These are phyloP conservation scores for Inga laurina DNA, from an alignment of 306 rosid genomes.

Conservation along the genomic window DNA sequence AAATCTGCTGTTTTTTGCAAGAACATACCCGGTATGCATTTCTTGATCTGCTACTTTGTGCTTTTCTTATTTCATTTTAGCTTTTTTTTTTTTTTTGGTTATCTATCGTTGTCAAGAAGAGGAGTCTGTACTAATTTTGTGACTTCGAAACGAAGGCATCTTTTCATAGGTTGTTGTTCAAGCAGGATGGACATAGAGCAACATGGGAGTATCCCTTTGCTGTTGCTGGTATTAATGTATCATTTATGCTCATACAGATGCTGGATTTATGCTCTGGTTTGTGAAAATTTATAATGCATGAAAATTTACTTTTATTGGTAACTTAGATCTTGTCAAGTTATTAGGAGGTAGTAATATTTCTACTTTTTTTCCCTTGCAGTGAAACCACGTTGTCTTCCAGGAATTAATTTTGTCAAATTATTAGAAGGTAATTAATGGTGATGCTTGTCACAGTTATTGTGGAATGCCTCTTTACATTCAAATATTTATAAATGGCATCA, in stretches of 20 bases:
- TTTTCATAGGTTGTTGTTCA: slow-evolving; percentile 81
- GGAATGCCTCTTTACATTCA: background rate
- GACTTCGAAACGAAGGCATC: slow-evolving; percentile 86
- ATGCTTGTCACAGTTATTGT: slow-evolving; percentile 15
- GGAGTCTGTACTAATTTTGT: slow-evolving; percentile 63
- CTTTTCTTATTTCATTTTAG: slow-evolving; percentile 25
- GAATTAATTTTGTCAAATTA: slow-evolving; percentile 72
- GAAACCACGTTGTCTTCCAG: slow-evolving; percentile 85
- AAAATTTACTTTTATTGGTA: slow-evolving; percentile 1
- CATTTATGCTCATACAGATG: slow-evolving; percentile 91
- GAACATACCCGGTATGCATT: slow-evolving; percentile 78
- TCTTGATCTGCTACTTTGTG: background rate
- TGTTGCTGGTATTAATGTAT: slow-evolving; percentile 89
- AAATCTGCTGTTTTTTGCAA: slow-evolving; percentile 80
- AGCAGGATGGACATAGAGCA: slow-evolving; percentile 82
- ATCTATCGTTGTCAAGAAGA: slow-evolving; percentile 11
- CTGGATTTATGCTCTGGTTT: slow-evolving; percentile 79
- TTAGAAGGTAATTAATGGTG: slow-evolving; percentile 75
- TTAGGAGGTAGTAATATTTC: slow-evolving; percentile 1
- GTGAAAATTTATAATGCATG: slow-evolving; percentile 15
- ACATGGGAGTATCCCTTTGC: slow-evolving; percentile 99
- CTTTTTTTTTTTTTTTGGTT: slow-evolving; percentile 16
- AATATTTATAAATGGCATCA: slow-evolving; percentile 19
- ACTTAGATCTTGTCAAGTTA: background rate
- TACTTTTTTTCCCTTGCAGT: slow-evolving; percentile 38